A percentile compares a stretch with the other conserved stretches of the same genome.
phyloP scores from a whole-genome alignment of 2,329 filamentous ascomycete genomes.

The Neopestalotiopsis sp. region DNA sequence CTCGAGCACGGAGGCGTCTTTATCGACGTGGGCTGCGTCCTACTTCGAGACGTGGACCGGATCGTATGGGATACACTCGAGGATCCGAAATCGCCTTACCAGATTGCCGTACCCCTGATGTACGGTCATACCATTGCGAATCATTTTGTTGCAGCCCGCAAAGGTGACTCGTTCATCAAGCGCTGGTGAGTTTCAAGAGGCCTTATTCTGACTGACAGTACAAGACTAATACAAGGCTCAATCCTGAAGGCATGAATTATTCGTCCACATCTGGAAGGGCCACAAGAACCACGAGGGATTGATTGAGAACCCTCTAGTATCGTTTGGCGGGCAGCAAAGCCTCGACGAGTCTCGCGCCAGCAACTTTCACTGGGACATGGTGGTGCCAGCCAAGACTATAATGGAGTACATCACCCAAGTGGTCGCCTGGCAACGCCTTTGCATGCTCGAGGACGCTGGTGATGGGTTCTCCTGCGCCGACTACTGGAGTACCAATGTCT shows the following conservation, averaged over 20 bases:
- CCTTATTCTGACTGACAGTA: conserved; percentile 8
- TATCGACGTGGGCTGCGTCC: conserved; percentile 47
- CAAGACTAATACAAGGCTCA: conserved; percentile 33
- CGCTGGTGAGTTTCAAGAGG: conserved; percentile 20
- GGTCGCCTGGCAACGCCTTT: conserved; percentile 39
- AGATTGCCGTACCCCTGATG: conserved; percentile 34
- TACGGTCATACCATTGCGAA: not conserved
- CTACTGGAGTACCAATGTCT: conserved; percentile 27
- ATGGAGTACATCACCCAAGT: conserved; percentile 46
- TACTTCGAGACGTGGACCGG: conserved; percentile 45
- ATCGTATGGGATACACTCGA: conserved; percentile 44
- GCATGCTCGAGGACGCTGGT: conserved; percentile 29
- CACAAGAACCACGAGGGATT: conserved; percentile 33
- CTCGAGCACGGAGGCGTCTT: conserved; percentile 47
- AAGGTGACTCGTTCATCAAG: conserved; percentile 9
- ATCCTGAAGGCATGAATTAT: conserved; percentile 41
- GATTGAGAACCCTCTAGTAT: conserved; percentile 30
- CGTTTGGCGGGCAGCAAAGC: conserved; percentile 33
- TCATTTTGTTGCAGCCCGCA: conserved; percentile 6
- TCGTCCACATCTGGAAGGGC: conserved; percentile 35
- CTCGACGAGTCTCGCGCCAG: conserved; percentile 27
- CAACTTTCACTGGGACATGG: conserved; percentile 37
- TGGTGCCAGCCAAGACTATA: conserved; percentile 32
- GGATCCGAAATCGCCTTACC: conserved; percentile 39
- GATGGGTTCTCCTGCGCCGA: conserved; percentile 31